Evolutionary conservation across 2,329 filamentous ascomycete genomes (phyloP).

Genomic region (Pochonia chlamydosporia): DNA sequence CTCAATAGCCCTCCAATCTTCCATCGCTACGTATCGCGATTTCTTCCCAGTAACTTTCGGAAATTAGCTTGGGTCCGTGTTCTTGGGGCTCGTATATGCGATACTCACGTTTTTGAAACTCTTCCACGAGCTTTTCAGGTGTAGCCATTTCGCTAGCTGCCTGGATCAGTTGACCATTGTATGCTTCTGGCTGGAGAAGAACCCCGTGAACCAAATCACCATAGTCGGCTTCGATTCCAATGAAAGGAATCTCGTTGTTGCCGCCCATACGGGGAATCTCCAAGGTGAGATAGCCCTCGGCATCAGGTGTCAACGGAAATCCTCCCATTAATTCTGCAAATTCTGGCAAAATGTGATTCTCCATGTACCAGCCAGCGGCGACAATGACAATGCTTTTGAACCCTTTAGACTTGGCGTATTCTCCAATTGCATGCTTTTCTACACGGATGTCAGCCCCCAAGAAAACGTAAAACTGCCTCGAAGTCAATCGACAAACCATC

Average conservation of each 20-base stretch:
- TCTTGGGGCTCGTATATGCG: not conserved
- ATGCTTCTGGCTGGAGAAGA: constrained; percentile 31
- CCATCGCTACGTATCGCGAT: constrained; percentile 22
- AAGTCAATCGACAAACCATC: constrained; percentile 22
- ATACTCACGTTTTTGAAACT: constrained; percentile 25
- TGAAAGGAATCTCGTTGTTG: constrained; percentile 27
- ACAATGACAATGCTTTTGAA: constrained; percentile 31
- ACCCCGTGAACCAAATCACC: constrained; percentile 41
- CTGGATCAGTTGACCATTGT: constrained; percentile 29
- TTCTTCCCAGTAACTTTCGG: constrained; percentile 27
- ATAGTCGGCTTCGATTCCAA: constrained; percentile 34
- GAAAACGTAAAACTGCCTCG: not conserved
- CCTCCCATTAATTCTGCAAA: constrained; percentile 31
- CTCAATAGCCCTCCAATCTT: constrained; percentile 26
- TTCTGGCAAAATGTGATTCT: constrained; percentile 32
- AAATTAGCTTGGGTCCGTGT: not conserved
- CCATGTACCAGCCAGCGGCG: constrained; percentile 35
- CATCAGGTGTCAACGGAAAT: constrained; percentile 29
- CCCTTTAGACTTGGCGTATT: constrained; percentile 26
- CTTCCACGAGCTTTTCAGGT: constrained; percentile 21
- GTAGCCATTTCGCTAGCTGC: constrained; percentile 28
- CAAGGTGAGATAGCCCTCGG: constrained; percentile 30
- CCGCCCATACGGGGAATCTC: constrained; percentile 32
- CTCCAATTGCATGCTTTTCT: constrained; percentile 33
- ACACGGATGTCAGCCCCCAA: not conserved